phyloP scores from a whole-genome alignment of 768 basidiomycete species.

The Boletus rubescentipes region DNA sequence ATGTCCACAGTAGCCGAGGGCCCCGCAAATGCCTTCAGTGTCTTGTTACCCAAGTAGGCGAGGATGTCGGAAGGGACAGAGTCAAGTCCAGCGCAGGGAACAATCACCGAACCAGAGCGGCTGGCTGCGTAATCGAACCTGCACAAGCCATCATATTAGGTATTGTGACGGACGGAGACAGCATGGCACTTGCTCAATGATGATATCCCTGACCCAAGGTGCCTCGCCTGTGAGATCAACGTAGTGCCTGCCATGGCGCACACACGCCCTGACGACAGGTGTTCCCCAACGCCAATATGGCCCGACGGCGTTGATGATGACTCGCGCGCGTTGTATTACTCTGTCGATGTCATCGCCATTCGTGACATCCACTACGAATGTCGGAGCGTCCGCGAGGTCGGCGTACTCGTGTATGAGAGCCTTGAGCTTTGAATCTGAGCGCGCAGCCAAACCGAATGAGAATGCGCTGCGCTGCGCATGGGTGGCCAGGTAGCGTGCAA shows the following conservation, averaged over 20 bases:
- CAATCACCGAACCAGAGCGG: constrained; percentile 68
- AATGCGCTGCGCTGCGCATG: constrained; percentile 63
- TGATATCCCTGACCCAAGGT: constrained; percentile 63
- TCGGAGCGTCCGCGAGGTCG: constrained; percentile 41
- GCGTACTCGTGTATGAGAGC: constrained; percentile 46
- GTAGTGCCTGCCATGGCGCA: constrained; percentile 73
- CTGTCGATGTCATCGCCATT: constrained; percentile 51
- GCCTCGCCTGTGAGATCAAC: constrained; percentile 82
- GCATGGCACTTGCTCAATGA: constrained; percentile 46
- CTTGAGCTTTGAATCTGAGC: constrained; percentile 63
- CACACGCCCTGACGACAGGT: constrained; percentile 80
- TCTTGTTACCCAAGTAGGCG: constrained; percentile 66
- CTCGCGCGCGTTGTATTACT: constrained; percentile 54
- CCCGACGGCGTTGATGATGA: constrained; percentile 77
- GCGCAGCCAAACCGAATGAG: constrained; percentile 66
- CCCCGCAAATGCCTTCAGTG: constrained; percentile 51
- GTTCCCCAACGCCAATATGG: constrained; percentile 73
- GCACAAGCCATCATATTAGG: constrained; percentile 15
- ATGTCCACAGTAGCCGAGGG: constrained; percentile 42
- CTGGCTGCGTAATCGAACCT: constrained; percentile 75
- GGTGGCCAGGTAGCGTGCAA: constrained; percentile 60
- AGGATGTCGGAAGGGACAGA: constrained; percentile 74
- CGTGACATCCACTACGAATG: constrained; percentile 60
- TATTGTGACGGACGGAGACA: constrained; percentile 3
- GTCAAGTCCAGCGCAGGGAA: constrained; percentile 78